Conservation (phyloP, 371 early-diverging fungal genomes). For the Mortierella sp. region DNA sequence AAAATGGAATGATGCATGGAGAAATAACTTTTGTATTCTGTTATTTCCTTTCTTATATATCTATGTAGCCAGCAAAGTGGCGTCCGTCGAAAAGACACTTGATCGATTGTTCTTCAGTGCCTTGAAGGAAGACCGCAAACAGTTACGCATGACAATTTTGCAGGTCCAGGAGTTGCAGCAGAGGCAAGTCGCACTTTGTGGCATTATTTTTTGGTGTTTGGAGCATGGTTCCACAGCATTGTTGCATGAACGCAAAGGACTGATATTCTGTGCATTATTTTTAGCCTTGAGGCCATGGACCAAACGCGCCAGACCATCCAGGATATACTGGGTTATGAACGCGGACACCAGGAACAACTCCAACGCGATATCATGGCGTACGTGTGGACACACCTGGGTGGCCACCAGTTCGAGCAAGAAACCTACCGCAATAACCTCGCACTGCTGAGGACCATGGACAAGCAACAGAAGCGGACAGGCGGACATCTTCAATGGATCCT, state of each 20-base stretch:
- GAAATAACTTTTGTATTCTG: too few species aligned
- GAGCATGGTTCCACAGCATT: too few species aligned
- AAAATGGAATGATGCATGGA: too few species aligned
- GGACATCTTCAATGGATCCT: neutral
- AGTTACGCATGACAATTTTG: too few species aligned
- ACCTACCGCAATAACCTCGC: neutral
- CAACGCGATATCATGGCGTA: neutral
- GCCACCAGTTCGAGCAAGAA: neutral
- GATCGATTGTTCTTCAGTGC: too few species aligned
- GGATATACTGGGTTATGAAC: neutral
- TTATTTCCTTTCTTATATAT: too few species aligned
- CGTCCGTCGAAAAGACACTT: too few species aligned
- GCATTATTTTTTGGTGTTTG: too few species aligned
- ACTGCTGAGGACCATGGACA: neutral
- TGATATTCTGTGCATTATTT: neutral
- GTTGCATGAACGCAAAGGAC: neutral
- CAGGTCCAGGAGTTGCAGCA: too few species aligned
- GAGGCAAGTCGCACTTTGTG: too few species aligned
- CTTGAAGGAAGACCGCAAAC: too few species aligned
- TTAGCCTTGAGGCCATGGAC: neutral
- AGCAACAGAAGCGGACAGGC: neutral
- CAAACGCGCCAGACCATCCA: neutral
- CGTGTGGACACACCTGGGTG: neutral
- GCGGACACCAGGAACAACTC: neutral
- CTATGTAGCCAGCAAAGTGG: too few species aligned